phyloP scores from a whole-genome alignment of 768 basidiomycete species.

The Pleurotus platypus region DNA sequence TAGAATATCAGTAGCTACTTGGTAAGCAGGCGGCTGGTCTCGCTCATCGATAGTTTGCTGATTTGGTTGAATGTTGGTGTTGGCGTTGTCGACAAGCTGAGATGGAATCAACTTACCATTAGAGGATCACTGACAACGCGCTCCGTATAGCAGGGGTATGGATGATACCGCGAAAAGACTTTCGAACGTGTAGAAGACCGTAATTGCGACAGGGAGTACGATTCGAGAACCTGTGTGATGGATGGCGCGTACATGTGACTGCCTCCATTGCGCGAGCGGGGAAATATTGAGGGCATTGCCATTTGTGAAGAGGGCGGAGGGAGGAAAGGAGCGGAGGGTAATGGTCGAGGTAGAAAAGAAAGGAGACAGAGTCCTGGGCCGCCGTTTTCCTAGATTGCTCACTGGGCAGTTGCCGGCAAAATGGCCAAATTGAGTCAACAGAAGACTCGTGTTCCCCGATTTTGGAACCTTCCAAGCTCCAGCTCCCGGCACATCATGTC shows the following conservation, averaged over 20 bases:
- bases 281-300: neutral
- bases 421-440: neutral
- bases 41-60: neutral
- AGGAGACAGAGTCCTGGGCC: neutral
- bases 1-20: no score
- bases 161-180: neutral
- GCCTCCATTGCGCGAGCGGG: neutral
- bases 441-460: neutral
- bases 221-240: neutral
- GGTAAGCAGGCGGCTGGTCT: neutral
- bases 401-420: neutral
- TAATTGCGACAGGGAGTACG: neutral
- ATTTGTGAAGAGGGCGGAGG: neutral
- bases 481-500: neutral
- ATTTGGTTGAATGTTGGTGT: neutral
- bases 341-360: neutral
- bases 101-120: neutral
- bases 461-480: neutral
- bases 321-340: neutral
- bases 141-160: neutral
- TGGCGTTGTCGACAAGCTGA: neutral
- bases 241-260: neutral
- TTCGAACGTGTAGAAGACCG: neutral
- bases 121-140: neutral
- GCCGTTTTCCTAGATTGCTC: neutral